Evolutionary conservation across 257 asterid genomes (phyloP), one percentile per base, ranked within the genome.

Genomic region (Jasminum sambac): DNA sequence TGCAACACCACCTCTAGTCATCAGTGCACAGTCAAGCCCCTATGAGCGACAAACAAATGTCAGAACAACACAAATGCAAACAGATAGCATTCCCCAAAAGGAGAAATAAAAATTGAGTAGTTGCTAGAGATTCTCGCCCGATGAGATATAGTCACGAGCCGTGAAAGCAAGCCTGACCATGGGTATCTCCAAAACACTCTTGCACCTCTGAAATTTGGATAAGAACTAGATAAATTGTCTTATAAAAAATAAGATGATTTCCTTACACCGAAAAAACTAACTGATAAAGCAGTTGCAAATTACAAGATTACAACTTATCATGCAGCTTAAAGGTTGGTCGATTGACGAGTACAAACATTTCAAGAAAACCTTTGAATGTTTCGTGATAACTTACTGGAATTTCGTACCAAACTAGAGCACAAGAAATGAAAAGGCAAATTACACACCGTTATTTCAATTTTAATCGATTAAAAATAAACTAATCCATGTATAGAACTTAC

Each of bases 1-100:
- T 0, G 97, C 98, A 26, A 94, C 96, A 80, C 91, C 98, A 71
- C 98, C 98, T 67, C 98, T 97, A 2, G 98, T 91, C 98, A 94
- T 94, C 84, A 94, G 78, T 77, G 97, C 98, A 66, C 89, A 94
- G 79, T 94, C 97, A 61, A 94, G 98, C 60, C 97, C 98, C 98
- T 93, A 66, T 46, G 55, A 72, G 66, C 63, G 16, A 64, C 30
- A 52, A 79, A 76, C 30, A 55, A 68, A 41, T 70, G 57, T 46
- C 46, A 40, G 43, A 34, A 26, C 60, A 39, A 14, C 50, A 11
- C 40, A 58, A 61, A 67, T 67, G 60, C 25, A 46, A 23, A 26
- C 43, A 16, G 61, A 52, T 19, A 52, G 30, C 61, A 19, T 50
- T 17, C 34, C 0, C 30, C n/a, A 52, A 17, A 36, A 16, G 26